Evolutionary conservation across 1,284 basidiomycete species (phyloP).

Genomic region (Sanghuangporus weigelae): DNA sequence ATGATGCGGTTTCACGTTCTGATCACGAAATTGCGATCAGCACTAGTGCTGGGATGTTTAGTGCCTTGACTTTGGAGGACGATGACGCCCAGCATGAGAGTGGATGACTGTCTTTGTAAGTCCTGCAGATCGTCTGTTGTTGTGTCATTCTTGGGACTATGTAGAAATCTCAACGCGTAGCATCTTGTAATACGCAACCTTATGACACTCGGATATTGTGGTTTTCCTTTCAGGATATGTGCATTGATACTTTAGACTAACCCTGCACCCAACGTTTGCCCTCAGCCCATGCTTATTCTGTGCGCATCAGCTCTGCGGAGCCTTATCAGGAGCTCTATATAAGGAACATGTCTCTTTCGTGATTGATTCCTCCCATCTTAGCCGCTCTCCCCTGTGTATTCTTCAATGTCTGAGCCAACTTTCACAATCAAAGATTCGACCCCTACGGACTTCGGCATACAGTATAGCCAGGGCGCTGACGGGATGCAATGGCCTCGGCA

Average conservation of each 20-base stretch:
- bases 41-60: slow-evolving; percentile 7
- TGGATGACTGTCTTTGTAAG: not conserved
- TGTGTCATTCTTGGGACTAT: not conserved
- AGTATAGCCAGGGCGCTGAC: not conserved
- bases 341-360: not conserved
- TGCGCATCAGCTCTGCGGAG: not conserved
- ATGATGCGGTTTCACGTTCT: not conserved
- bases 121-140: not conserved
- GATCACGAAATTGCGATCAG: not conserved
- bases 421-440: slow-evolving; percentile 8
- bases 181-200: not conserved
- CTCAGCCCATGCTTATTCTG: not conserved
- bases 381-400: not conserved
- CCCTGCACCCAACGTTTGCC: not conserved
- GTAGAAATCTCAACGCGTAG: no score
- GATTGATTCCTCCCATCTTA: not conserved
- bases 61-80: slow-evolving; percentile 6
- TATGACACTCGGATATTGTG: not conserved
- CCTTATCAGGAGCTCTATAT: not conserved
- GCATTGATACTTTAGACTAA: not conserved
- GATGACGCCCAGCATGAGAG: not conserved
- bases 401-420: not conserved
- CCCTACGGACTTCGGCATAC: not conserved
- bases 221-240: not conserved
- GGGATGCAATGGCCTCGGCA: slow-evolving; percentile 43